phyloP scores from a whole-genome alignment of 768 basidiomycete species.

The Lentinula sp. region DNA sequence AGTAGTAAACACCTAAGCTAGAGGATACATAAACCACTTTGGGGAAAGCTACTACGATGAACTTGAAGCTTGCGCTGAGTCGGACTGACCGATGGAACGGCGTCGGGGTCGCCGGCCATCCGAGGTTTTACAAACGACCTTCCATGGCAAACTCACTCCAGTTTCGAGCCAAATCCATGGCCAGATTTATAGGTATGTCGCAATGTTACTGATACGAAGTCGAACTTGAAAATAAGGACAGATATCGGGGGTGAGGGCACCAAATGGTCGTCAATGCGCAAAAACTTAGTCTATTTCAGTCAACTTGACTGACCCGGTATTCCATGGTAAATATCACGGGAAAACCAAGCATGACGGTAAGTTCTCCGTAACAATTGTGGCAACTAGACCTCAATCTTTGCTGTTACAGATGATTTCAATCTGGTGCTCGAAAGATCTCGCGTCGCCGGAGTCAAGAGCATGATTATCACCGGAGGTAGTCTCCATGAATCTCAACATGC shows the following conservation, averaged over 20 bases:
- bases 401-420: slow-evolving; percentile 52
- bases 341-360: slow-evolving; percentile 45
- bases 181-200: background rate
- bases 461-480: slow-evolving; percentile 76
- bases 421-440: slow-evolving; percentile 50
- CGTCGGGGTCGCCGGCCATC: too few relatives aligned
- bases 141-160: background rate
- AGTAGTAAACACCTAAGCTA: too few relatives aligned
- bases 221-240: background rate
- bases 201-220: too few relatives aligned
- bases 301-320: slow-evolving; percentile 54
- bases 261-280: background rate
- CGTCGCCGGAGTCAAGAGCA: slow-evolving; percentile 55
- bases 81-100: background rate
- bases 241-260: background rate
- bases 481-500: slow-evolving; percentile 58
- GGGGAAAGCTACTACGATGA: too few relatives aligned
- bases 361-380: background rate
- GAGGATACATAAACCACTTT: too few relatives aligned
- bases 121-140: too few relatives aligned
- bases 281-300: slow-evolving; percentile 20
- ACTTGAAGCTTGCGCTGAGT: background rate
- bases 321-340: slow-evolving; percentile 45
- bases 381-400: background rate
- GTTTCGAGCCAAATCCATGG: background rate